Evolutionary conservation across 495 filamentous ascomycete species (phyloP).

Genomic region (Neurospora sp.): DNA sequence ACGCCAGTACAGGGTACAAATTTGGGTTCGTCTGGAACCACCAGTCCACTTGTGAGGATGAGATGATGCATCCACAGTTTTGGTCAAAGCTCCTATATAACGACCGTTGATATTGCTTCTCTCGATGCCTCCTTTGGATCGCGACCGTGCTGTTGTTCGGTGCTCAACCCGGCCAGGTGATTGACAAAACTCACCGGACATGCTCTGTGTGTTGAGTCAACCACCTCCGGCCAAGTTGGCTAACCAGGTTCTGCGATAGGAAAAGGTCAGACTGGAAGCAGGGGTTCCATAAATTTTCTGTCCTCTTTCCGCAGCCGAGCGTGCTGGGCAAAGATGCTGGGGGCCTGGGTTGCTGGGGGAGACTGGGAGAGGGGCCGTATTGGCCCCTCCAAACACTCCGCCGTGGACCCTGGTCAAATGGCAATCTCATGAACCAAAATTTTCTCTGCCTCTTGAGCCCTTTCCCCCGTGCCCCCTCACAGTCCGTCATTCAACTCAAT

Average conservation of each 20-base stretch:
- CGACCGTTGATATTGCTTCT: slow-evolving; percentile 17
- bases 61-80: slow-evolving; percentile 13
- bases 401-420: slow-evolving; percentile 19
- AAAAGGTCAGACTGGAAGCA: not conserved
- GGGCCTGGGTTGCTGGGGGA: slow-evolving; percentile 1
- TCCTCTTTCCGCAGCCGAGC: slow-evolving; percentile 36
- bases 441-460: slow-evolving; percentile 14
- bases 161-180: not conserved
- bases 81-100: slow-evolving; percentile 16
- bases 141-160: not conserved
- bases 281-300: slow-evolving; percentile 16
- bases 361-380: not conserved
- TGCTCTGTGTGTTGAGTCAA: too few species aligned
- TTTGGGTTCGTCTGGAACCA: not conserved
- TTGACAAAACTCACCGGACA: too few species aligned
- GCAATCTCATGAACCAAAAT: slow-evolving; percentile 29
- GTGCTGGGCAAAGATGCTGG: slow-evolving; percentile 25
- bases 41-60: slow-evolving; percentile 16
- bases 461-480: slow-evolving; percentile 22
- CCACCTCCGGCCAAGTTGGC: not conserved
- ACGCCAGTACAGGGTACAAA: not conserved
- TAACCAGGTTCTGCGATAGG: not conserved
- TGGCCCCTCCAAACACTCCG: slow-evolving; percentile 7
- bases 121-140: not conserved
- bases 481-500: not conserved